Base-by-base conservation (phyloP, 164 flowering plant genomes). In the Liriodendron chinense region DNA sequence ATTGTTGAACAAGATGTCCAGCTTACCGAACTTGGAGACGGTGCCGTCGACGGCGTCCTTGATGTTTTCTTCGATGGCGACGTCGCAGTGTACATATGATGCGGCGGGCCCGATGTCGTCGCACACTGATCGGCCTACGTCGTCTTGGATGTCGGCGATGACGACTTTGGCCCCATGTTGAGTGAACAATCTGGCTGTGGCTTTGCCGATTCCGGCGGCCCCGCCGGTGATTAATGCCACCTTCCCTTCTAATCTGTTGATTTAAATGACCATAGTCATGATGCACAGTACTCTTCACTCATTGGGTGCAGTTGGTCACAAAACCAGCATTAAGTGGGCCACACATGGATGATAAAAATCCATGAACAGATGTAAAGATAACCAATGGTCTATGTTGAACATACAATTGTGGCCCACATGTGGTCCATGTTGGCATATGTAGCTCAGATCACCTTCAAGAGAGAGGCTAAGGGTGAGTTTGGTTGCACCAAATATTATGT, bases 1-100 rank as follows among this genome's bases (percentile, higher is more conserved):
- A 79, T 92, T 94, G 82, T 91, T 94, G 28, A 91, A 86, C 86
- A 94, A 83, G 67, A 92, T 87, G 66, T 94, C 97, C 1, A 94
- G 94, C 7, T 87, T 77, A 9, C 97, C 94, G 74, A 85, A 88
- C n/a, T 82, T 86, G 7, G 74, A 71, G 1, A 88, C 91, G 0
- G 91, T 75, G 71, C 81, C 78, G 77, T 90, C 94, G n/a, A 94
- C 88, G 14, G 95, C 96, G 24, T 64, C 75, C 22, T 73, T n/a
- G 53, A 92, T 82, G 59, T 90, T 88, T 14, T 84, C 86, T 66
- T 93, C 98, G 13, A 49, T 28, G 2, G 91, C 82, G 34, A 94
- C 97, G 77, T 92, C 88, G 74, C 96, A 85, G 59, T 85, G 92
- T 82, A 79, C 63, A 78, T 72, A 92, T 22, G 74, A 78, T 81